Evolutionary conservation across 768 basidiomycete genomes (phyloP).

Genomic region (Tricholoma furcatifolium): DNA sequence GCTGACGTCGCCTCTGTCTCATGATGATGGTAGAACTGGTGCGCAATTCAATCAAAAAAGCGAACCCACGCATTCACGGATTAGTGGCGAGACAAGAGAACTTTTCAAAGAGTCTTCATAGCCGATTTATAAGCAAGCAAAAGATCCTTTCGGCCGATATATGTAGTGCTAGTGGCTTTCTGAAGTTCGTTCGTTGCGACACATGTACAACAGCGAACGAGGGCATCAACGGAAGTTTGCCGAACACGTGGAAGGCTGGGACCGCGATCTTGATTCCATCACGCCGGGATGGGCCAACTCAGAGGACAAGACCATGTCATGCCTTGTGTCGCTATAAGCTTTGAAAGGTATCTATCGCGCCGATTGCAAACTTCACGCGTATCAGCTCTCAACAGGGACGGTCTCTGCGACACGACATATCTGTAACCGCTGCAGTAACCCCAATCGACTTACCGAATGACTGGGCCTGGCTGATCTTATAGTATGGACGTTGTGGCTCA

Average conservation of each 20-base stretch:
- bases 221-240: too few relatives aligned
- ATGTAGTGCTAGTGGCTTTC: not conserved
- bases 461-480: not conserved
- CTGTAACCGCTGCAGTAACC: not conserved
- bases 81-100: not conserved
- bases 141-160: not conserved
- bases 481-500: not conserved
- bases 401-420: not conserved
- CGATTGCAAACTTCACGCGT: slow-evolving; percentile 2
- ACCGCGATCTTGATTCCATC: not conserved
- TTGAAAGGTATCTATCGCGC: not conserved
- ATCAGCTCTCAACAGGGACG: not conserved
- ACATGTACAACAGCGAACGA: too few relatives aligned
- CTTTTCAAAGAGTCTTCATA: too few relatives aligned
- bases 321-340: slow-evolving; percentile 11
- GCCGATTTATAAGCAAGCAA: too few relatives aligned
- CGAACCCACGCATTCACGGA: too few relatives aligned
- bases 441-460: not conserved
- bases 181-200: too few relatives aligned
- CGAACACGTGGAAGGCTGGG: not conserved
- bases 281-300: slow-evolving; percentile 5
- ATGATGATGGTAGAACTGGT: not conserved
- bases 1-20: not conserved
- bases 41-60: too few relatives aligned
- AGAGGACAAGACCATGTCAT: slow-evolving; percentile 10